Base-by-base conservation (phyloP, 371 early-diverging fungal genomes). In the Zychaea mexicana region DNA sequence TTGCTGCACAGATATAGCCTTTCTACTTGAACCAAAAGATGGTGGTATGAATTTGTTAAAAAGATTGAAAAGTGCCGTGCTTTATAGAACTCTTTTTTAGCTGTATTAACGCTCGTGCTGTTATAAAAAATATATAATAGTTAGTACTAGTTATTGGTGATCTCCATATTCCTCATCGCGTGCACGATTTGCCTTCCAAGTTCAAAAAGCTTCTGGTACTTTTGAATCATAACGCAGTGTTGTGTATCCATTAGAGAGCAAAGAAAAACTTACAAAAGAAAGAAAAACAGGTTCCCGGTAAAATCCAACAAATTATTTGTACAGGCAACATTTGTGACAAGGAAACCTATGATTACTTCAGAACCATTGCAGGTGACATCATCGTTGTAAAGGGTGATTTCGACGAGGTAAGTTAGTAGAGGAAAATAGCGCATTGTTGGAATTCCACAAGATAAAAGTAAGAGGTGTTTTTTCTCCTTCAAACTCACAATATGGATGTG, bases 261-360 rank as follows among this genome's bases (percentile, higher is more conserved):
- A 10, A 3, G 31, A 28, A n/a, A 26, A 17, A 6, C 7, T 45
- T 17, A 5, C n/a, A 45, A 10, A 45, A 45, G n/a, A 45, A 3
- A 56, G 19, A 62, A 26, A 52, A 55, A n/a, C 75, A 91, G 91
- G 88, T 91, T 12, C 94, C 94, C 2, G 98, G 97, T 42, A 96
- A 97, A 72, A 98, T 98, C 61, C 95, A 96, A 74, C 92, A 92
- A 72, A 95, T 96, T 64, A 82, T 98, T 53, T 92, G 91, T 71
- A 96, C 96, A 9, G 98, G 98, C 39, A 97, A 97, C 74, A 73
- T 93, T 5, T 87, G 85, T 32, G 90, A 91, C 76, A 84, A 86
- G 39, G 94, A 92, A 36, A 92, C 92, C 0, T 86, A 87, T 67
- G 94, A 96, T 60, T 96, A 93, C 71, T 82, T 98, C 62, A 83